Percentiles rank a stretch among this genome's conserved stretches.
Evolutionary conservation across 441 rosid genomes (phyloP).

Genomic region (Mallotus japonicus): DNA sequence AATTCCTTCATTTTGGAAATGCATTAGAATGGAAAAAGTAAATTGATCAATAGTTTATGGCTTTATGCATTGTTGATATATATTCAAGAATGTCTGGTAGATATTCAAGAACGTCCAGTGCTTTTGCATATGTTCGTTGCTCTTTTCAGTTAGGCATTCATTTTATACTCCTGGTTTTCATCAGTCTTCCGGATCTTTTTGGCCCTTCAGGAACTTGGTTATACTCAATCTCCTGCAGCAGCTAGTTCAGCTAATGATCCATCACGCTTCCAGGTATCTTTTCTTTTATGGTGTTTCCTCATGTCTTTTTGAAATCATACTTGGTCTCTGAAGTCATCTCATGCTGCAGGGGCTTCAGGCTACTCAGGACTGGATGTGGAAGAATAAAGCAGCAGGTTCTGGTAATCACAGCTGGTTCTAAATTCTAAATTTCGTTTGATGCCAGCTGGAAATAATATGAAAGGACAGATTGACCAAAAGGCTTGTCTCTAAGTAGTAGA

Average conservation of each 20-base stretch:
- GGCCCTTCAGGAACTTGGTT: constrained; percentile 53
- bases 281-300: neutral
- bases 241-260: constrained; percentile 50
- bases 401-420: constrained; percentile 17
- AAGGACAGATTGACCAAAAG: neutral
- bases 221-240: constrained; percentile 49
- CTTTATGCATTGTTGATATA: neutral
- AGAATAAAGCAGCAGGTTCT: constrained; percentile 75
- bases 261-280: constrained; percentile 56
- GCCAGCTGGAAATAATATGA: neutral
- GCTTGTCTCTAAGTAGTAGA: neutral
- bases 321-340: constrained; percentile 19
- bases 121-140: neutral
- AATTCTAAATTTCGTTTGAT: constrained; percentile 5
- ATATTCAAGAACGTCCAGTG: no score
- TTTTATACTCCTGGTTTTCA: neutral
- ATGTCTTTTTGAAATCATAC: neutral
- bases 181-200: constrained; percentile 18
- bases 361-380: constrained; percentile 73
- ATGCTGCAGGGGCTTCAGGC: constrained; percentile 54
- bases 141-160: neutral
- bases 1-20: neutral
- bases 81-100: no score
- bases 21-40: neutral
- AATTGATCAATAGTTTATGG: neutral